These are phyloP conservation scores for Taphrina confusa DNA, from an alignment of 1,139 yeast species.

Conservation along the genomic window DNA sequence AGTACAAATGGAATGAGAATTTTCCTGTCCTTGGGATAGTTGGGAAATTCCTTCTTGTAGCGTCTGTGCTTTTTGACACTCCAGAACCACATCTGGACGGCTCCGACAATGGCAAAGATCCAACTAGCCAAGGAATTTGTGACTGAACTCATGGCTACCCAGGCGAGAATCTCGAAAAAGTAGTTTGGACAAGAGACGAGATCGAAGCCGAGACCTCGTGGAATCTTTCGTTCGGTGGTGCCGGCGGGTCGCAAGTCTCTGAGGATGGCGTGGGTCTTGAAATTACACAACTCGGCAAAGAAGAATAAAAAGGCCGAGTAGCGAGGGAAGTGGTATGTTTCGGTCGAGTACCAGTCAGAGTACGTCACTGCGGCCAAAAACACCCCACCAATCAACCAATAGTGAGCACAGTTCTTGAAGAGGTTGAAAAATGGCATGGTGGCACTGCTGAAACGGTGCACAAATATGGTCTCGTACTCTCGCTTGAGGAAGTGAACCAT, in stretches of 20 bases:
- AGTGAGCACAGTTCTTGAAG: slow-evolving; percentile 85
- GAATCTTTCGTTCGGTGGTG: slow-evolving; percentile 55
- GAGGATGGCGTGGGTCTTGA: slow-evolving; percentile 64
- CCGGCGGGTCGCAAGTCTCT: slow-evolving; percentile 57
- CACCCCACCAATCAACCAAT: slow-evolving; percentile 85
- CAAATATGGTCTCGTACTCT: slow-evolving; percentile 78
- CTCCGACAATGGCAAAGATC: slow-evolving; percentile 68
- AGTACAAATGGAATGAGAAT: slow-evolving; percentile 62
- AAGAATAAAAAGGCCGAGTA: slow-evolving; percentile 53
- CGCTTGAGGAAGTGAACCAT: slow-evolving; percentile 80
- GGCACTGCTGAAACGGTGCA: slow-evolving; percentile 79
- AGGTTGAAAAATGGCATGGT: slow-evolving; percentile 90
- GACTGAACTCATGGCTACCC: slow-evolving; percentile 69
- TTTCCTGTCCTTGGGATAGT: slow-evolving; percentile 71
- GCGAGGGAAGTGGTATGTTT: slow-evolving; percentile 40
- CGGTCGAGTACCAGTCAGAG: slow-evolving; percentile 53
- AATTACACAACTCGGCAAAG: slow-evolving; percentile 70
- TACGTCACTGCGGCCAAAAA: slow-evolving; percentile 69
- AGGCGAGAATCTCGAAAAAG: slow-evolving; percentile 76
- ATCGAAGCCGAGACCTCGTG: slow-evolving; percentile 55
- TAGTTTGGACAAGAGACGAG: slow-evolving; percentile 72
- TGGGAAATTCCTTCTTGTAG: slow-evolving; percentile 70
- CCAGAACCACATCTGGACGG: slow-evolving; percentile 79
- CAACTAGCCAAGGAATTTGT: slow-evolving; percentile 63
- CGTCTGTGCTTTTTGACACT: slow-evolving; percentile 70